Evolutionary conservation across 257 asterid genomes (phyloP), one percentile per base, ranked within the genome.

Genomic region (Nyctanthes arbortristis): DNA sequence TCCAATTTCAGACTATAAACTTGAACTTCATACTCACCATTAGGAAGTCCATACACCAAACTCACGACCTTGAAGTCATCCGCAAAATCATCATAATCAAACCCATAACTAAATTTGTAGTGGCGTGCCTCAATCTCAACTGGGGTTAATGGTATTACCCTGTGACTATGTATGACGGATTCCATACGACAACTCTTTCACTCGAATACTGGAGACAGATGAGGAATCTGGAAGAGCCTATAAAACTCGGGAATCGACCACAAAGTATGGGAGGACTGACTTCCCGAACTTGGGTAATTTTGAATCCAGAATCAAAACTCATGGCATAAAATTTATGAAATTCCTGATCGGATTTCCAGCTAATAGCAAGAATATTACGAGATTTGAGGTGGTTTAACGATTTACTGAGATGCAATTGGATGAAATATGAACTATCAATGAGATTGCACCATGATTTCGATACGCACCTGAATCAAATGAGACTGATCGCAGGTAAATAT

Each of bases 401-500:
- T 4, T 20, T n/a, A 59, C 14, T 28, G 7, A 59, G 24, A 30
- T 59, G 36, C 64, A 25, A 7, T 18, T 28, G 24, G 36, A 18
- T 1, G n/a, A 59, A 13, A 59, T 16, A 4, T 7, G 9, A 6
- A 12, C 35, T 27, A 1, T 30, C 64, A 27, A 59, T 59, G 18
- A 25, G 31, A 59, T 59, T 37, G 31, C 64, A 24, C 64, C 64
- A 59, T 59, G 64, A 30, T 59, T 59, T 59, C 14, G 64, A 59
- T 30, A 27, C 64, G 13, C 5, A 22, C 64, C 64, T 28, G 35
- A 59, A 59, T 1, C 64, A 20, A 27, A 59, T 1, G n/a, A 59
- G 64, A 59, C 18, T 25, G 7, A 27, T 59, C 4, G 31, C 64
- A 28, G 63, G 63, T 28, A 58, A 58, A 8, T 29, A 16, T 16